Evolutionary conservation across 2,329 filamentous ascomycete species (phyloP), one percentile per base, ranked within the genome.

Genomic region (Rhexocercosporidium sp.): DNA sequence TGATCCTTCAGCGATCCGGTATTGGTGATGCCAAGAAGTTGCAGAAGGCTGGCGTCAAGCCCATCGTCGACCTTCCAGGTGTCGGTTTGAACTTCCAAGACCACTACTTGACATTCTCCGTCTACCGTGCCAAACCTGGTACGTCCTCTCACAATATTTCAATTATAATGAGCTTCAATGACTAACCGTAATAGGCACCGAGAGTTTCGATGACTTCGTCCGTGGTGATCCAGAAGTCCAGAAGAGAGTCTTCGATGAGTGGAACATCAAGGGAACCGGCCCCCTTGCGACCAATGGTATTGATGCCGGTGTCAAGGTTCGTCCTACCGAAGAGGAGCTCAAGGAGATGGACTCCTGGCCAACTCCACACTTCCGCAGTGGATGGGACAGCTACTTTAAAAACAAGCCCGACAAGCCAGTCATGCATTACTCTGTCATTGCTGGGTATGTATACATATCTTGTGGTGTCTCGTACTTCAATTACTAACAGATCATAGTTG

Each of bases 351-450:
- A 86, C 0, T 74, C 86, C 4, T 82, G 92, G 90, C 91, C 92
- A 0, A 92, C 88, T 57, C 87, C 88, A 12, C 88, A 93, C 62
- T 95, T 95, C 82, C 85, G 84, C 54, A 85, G 86, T 7, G 91
- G 91, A 2, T 95, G 91, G 91, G 88, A 94, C 73, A 89, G 86
- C 63, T 94, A 95, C 81, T 95, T 94, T 79, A 91, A 93, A 82
- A 80, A 94, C 77, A 94, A 94, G 82, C 91, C 91, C 0, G 91
- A 94, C 79, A 94, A 94, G 84, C 92, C 92, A 0, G 91, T 94
- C 51, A 94, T 94, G 92, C 92, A 94, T 77, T 94, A 94, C 80
- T 90, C 86, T 1, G 87, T 94, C 64, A 93, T 94, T 75, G 82
- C 90, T 18, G 90, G 90, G 70, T 83, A 75, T 73, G 77, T 67